Evolutionary conservation across 2,329 filamentous ascomycete species (phyloP).

Genomic region (Fusarium sp.): DNA sequence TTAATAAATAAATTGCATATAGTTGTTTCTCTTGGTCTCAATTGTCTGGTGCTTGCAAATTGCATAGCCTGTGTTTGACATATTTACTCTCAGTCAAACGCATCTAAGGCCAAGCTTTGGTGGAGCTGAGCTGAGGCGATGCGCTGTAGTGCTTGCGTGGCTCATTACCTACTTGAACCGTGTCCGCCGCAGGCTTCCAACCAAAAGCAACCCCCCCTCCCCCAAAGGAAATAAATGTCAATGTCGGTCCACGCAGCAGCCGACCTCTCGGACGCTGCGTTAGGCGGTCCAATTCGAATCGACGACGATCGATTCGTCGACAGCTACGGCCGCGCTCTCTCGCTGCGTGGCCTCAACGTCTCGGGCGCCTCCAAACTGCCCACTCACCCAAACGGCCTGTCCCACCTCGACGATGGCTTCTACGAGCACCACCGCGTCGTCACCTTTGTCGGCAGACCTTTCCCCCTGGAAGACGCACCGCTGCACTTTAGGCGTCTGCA

Average conservation of each 20-base stretch:
- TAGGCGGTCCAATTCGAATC: constrained; percentile 49
- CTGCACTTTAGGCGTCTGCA: constrained; percentile 53
- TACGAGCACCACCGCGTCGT: constrained; percentile 54
- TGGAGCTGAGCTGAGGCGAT: constrained; percentile 28
- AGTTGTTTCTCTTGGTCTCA: too few species aligned
- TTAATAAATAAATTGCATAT: background rate
- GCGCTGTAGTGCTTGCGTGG: constrained; percentile 27
- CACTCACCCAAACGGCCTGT: constrained; percentile 51
- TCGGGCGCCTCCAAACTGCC: constrained; percentile 56
- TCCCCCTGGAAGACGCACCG: constrained; percentile 52
- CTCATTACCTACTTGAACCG: constrained; percentile 9
- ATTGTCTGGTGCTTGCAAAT: too few species aligned
- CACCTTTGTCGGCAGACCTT: constrained; percentile 54
- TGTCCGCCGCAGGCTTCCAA: constrained; percentile 19
- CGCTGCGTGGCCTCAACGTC: constrained; percentile 56
- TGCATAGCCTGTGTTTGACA: too few species aligned
- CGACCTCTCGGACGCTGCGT: constrained; percentile 51
- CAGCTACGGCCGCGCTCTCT: constrained; percentile 51
- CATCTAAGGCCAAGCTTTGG: constrained; percentile 23
- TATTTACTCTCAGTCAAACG: too few species aligned
- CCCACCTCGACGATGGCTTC: constrained; percentile 55
- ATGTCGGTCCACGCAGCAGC: constrained; percentile 46
- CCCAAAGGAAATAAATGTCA: background rate
- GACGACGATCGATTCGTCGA: constrained; percentile 50
- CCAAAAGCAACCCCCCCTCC: background rate